Evolutionary conservation across 768 basidiomycete species (phyloP).

Genomic region (Lentinula boryana): DNA sequence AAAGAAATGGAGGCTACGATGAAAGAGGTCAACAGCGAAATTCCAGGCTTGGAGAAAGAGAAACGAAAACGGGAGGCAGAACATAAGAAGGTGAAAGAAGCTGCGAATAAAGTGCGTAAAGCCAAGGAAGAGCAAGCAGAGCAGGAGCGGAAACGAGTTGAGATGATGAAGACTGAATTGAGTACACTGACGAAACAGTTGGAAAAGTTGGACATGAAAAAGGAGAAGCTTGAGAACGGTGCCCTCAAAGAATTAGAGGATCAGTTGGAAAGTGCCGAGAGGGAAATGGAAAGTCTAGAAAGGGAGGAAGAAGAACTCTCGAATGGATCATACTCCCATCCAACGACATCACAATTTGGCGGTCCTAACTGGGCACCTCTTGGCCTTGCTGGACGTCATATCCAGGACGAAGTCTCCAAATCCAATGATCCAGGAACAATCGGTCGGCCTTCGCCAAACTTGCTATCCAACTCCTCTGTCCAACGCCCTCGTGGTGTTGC

Average conservation of each 20-base stretch:
- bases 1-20: slow-evolving; percentile 41
- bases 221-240: slow-evolving; percentile 57
- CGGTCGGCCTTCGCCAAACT: neutral
- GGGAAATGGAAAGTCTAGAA: slow-evolving; percentile 49
- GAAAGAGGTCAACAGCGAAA: slow-evolving; percentile 36
- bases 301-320: slow-evolving; percentile 18
- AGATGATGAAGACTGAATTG: slow-evolving; percentile 54
- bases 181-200: slow-evolving; percentile 49
- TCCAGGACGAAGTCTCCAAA: neutral
- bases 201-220: slow-evolving; percentile 60
- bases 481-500: neutral
- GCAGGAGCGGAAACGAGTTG: slow-evolving; percentile 46
- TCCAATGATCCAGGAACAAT: neutral
- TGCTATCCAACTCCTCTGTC: neutral
- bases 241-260: slow-evolving; percentile 64
- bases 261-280: slow-evolving; percentile 52
- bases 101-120: slow-evolving; percentile 6
- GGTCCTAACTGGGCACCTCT: neutral
- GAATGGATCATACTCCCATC: neutral
- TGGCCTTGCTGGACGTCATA: neutral
- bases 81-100: slow-evolving; percentile 34
- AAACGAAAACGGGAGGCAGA: slow-evolving; percentile 36
- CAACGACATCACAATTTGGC: neutral
- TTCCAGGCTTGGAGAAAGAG: slow-evolving; percentile 34
- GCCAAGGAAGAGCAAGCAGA: slow-evolving; percentile 30